A percentile compares a stretch with the other conserved stretches of the same genome.
Conservation (phyloP, 2,329 filamentous ascomycete species). For the Apiospora sp. region DNA sequence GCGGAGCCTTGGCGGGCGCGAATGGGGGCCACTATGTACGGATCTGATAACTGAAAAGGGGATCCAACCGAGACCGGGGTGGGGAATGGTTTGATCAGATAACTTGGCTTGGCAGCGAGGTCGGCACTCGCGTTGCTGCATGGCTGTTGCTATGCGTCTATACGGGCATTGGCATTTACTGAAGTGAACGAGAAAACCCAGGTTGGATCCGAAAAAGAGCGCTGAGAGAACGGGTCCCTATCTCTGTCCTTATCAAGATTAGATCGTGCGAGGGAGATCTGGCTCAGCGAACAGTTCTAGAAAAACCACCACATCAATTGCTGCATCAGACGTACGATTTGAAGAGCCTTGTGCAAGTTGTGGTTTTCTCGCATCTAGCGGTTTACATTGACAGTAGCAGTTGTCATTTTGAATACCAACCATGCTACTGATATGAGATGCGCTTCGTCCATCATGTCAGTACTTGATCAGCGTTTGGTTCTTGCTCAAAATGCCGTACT, state of each 20-base stretch:
- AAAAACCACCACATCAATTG: not conserved
- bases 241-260: slow-evolving; percentile 3
- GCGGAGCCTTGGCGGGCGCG: slow-evolving; percentile 37
- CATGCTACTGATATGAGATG: not conserved
- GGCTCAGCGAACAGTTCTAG: not conserved
- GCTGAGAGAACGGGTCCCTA: not conserved
- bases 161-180: not conserved
- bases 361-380: too few species aligned
- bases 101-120: slow-evolving; percentile 28
- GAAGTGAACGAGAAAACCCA: too few species aligned
- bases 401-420: not conserved
- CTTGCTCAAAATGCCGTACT: too few species aligned
- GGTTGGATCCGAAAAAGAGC: not conserved
- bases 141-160: not conserved
- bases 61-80: slow-evolving; percentile 26
- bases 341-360: too few species aligned
- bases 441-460: not conserved
- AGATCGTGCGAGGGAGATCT: not conserved
- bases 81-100: slow-evolving; percentile 26
- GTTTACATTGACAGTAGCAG: too few species aligned
- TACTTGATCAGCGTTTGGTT: not conserved
- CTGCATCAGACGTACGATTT: too few species aligned
- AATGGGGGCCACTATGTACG: slow-evolving; percentile 32
- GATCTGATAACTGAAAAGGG: slow-evolving; percentile 49
- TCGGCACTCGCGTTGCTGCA: slow-evolving; percentile 18